Base-by-base conservation (phyloP, 352 stramenopile species). In the Globisporangium echinulatum region DNA sequence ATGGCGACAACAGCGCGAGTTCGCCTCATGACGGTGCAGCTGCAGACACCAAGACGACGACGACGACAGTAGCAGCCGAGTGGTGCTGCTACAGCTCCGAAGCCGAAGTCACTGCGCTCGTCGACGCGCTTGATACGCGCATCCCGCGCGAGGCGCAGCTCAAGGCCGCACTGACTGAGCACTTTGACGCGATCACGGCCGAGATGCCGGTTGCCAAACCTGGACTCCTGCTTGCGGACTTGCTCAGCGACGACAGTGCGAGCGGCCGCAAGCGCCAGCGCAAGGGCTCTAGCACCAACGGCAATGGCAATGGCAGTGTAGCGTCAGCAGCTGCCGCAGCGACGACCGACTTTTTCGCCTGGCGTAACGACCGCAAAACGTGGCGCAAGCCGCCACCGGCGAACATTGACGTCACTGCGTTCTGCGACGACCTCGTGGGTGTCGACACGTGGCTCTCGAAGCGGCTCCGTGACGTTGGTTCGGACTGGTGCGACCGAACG, bases 151-250 rank as follows among this genome's bases (percentile, higher is more conserved):
- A 93, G 61, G 70, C 65, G 10, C 67, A 75, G 36, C 56, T 92
- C 47, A 68, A 71, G 14, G 64, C 64, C 4, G 68, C 78, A 17
- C 53, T 94, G 43, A 74, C 65, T 33, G 84, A 94, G 6, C 75
- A 88, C 46, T 79, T 90, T 56, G 75, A 88, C 4, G 50, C 75
- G 33, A 70, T 90, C 46, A 67, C 69, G 5, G 61, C 65, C 7
- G 78, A 88, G 13, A 90, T 93, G 83, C 83, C 83, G 4, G 56
- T 83, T 39, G 82, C 78, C 0, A 91, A 89, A 63, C 75, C 83
- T 7, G 79, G 81, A 0, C 62, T 91, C n/a, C 62, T 91, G 14
- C 84, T 93, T 39, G 85, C 83, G 9, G 82, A 93, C 53, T 42
- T 92, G 7, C 50, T 87, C 9, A 89, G 90, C 47, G 76, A 85